A percentile compares a stretch with the other conserved stretches of the same genome.
These are phyloP conservation scores for Ochetophila trinervis DNA, from an alignment of 306 rosid species.

Conservation along the genomic window DNA sequence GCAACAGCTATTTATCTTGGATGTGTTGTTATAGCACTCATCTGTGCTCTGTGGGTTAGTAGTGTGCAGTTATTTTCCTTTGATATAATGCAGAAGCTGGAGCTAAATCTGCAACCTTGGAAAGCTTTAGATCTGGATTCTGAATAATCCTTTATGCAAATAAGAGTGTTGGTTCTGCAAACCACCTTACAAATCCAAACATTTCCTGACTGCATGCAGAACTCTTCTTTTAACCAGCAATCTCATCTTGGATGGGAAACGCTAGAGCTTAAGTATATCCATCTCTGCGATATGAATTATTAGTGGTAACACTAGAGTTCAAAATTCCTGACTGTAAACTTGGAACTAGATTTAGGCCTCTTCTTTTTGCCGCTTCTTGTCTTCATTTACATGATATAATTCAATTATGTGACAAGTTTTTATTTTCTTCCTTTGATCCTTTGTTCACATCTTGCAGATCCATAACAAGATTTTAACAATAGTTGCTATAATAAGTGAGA, in stretches of 20 bases:
- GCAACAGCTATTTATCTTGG: slow-evolving; percentile 87
- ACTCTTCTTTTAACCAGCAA: too few species aligned
- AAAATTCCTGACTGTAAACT: too few species aligned
- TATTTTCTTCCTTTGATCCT: not conserved
- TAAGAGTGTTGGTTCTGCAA: too few species aligned
- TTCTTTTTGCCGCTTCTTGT: not conserved
- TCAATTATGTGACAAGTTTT: not conserved
- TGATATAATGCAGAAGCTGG: not conserved
- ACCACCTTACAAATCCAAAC: not conserved
- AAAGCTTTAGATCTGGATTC: slow-evolving; percentile 5
- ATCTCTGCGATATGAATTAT: too few species aligned
- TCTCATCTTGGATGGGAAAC: too few species aligned
- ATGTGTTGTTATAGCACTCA: slow-evolving; percentile 75
- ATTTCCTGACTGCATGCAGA: not conserved
- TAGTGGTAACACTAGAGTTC: too few species aligned
- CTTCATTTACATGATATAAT: not conserved
- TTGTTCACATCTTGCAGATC: slow-evolving; percentile 46
- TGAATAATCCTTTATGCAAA: too few species aligned
- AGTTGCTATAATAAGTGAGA: slow-evolving; percentile 73
- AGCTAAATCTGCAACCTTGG: not conserved
- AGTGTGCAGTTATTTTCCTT: not conserved
- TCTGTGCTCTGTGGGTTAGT: slow-evolving; percentile 90
- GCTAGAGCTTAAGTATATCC: too few species aligned
- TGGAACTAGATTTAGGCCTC: not conserved
- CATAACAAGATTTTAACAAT: slow-evolving; percentile 76